Base-by-base conservation (phyloP, 805 yeast genomes). In the Candida dajiaensis region DNA sequence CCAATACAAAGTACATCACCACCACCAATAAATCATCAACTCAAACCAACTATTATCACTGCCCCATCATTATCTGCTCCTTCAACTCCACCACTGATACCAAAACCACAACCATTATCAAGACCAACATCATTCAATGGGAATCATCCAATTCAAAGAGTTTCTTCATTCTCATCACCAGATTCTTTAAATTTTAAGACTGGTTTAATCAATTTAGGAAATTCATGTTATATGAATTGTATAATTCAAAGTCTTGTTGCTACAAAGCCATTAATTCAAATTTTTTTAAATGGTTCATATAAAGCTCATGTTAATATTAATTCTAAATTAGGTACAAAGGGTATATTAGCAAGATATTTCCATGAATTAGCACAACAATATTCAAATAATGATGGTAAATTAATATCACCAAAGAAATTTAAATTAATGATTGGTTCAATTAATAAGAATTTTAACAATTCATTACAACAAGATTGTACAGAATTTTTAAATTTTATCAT, bases 191-290 rank as follows among this genome's bases (percentile, higher is more conserved):
- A 43, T 40, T 46, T 47, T 26, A 69, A 80, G 18, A 80, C 89
- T 0, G 97, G 98, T 0, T 69, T 90, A 6, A 70, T 73, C 13
- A 90, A 90, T 61, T 69, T 90, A 50, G 96, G 97, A 2, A 92
- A 92, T 58, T 85, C 96, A 0, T 90, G 97, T 63, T 90, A 90
- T 64, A 85, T 90, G 89, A 90, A 90, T 65, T 85, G 96, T 54
- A 74, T 85, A 3, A 64, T 90, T n/a, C 98, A 90, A 66, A 88
- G 97, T 63, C 62, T 92, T 31, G 73, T 83, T 4, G 90, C 92
- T 1, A 81, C 92, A 0, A 79, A 80, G 1, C 81, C 79, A 48
- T 66, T 90, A 23, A 73, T 83, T 3, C 71, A 69, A 40, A 78
- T 85, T 46, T 85, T 90, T 57, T 67, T 83, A 39, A 66, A 73